Evolutionary conservation across 352 stramenopile genomes (phyloP).

Genomic region (Phytophthora quininea): DNA sequence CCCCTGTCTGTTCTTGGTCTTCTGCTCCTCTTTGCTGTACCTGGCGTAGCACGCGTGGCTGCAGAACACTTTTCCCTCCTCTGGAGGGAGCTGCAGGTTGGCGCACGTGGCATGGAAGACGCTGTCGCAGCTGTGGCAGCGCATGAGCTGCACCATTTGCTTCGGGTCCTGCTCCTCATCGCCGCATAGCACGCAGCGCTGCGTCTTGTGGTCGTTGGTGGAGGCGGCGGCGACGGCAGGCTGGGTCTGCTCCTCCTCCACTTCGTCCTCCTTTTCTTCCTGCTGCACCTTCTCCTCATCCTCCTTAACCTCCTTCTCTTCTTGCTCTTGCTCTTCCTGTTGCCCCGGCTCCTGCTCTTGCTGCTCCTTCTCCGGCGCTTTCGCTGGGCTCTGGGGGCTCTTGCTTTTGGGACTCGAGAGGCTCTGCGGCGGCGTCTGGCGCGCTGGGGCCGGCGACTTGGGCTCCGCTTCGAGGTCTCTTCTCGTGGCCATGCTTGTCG

Average conservation of each 20-base stretch:
- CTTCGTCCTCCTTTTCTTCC: no score
- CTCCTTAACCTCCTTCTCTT: no score
- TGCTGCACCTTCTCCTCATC: no score
- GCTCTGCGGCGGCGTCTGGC: background rate
- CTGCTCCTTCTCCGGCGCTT: background rate
- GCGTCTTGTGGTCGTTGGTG: background rate
- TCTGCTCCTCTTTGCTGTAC: conserved; percentile 44
- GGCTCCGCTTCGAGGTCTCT: background rate
- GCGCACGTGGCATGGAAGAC: conserved; percentile 72
- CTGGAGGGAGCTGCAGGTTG: conserved; percentile 62
- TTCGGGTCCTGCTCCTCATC: conserved; percentile 10
- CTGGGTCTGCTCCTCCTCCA: no score
- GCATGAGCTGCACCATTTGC: conserved; percentile 42
- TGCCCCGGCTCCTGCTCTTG: background rate
- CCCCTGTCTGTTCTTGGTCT: conserved; percentile 7
- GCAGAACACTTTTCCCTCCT: conserved; percentile 73
- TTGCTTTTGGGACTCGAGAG: background rate
- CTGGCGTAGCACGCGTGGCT: conserved; percentile 63
- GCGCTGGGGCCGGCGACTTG: background rate
- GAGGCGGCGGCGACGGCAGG: background rate
- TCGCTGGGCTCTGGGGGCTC: no score
- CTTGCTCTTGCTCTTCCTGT: background rate
- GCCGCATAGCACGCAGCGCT: conserved; percentile 39
- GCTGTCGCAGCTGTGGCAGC: conserved; percentile 55
- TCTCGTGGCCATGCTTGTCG: background rate